These are phyloP conservation scores for Ogataea minuta DNA, from an alignment of 805 yeast genomes.

Conservation along the genomic window DNA sequence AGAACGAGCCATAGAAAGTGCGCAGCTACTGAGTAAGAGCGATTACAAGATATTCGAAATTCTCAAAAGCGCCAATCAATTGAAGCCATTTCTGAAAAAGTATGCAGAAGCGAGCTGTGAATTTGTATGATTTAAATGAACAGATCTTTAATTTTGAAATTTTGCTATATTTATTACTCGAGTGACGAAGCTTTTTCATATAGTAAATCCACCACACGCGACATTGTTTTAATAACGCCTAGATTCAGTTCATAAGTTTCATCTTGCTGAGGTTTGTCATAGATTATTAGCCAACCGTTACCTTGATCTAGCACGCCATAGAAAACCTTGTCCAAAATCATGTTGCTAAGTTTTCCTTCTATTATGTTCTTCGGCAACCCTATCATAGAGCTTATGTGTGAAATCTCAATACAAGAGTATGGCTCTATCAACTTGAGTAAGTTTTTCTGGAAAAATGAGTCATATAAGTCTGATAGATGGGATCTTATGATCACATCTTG, in stretches of 20 bases:
- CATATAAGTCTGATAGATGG: slow-evolving; percentile 90
- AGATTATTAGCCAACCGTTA: slow-evolving; percentile 93
- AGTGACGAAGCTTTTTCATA: slow-evolving; percentile 91
- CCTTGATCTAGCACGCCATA: slow-evolving; percentile 98
- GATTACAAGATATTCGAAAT: slow-evolving; percentile 56
- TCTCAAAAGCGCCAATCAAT: slow-evolving; percentile 53
- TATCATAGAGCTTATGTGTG: slow-evolving; percentile 81
- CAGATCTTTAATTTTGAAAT: no score
- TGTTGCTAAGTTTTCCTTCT: slow-evolving; percentile 91
- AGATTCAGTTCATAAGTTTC: slow-evolving; percentile 85
- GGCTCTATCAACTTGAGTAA: slow-evolving; percentile 94
- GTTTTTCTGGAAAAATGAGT: slow-evolving; percentile 88
- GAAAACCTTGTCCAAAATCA: slow-evolving; percentile 94
- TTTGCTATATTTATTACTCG: slow-evolving; percentile 48
- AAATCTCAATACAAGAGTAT: slow-evolving; percentile 90
- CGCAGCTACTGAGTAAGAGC: slow-evolving; percentile 68
- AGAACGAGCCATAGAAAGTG: slow-evolving; percentile 54
- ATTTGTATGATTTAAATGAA: slow-evolving; percentile 28
- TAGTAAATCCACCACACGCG: slow-evolving; percentile 81
- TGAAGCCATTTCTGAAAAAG: slow-evolving; percentile 45
- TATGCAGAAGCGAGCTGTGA: slow-evolving; percentile 53
- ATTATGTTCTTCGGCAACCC: slow-evolving; percentile 86
- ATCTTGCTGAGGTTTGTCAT: slow-evolving; percentile 85
- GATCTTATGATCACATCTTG: slow-evolving; percentile 85
- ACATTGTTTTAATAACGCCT: slow-evolving; percentile 82